Conservation (phyloP, 306 rosid genomes). For the Trichosanthes truncata region DNA sequence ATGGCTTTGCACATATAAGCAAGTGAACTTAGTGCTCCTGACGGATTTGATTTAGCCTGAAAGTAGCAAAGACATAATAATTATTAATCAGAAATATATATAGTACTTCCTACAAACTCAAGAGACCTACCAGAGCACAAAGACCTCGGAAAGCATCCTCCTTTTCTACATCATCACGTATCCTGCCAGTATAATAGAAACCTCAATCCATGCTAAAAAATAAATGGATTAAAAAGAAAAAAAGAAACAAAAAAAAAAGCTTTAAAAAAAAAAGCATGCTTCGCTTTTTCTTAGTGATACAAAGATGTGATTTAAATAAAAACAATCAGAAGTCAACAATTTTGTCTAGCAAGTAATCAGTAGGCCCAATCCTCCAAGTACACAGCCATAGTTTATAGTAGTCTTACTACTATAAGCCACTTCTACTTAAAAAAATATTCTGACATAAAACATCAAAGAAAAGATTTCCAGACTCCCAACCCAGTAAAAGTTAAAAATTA, state of each 20-base stretch:
- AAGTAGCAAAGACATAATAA: constrained; percentile 12
- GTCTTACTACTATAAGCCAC: not conserved
- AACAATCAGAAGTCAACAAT: not conserved
- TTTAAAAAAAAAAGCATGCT: not conserved
- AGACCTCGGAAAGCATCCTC: constrained; percentile 98
- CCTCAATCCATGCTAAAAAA: constrained; percentile 7
- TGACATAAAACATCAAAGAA: not conserved
- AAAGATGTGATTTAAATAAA: not conserved
- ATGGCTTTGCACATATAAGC: constrained; percentile 78
- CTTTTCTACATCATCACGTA: constrained; percentile 91
- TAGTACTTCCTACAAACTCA: not conserved
- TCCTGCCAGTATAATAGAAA: constrained; percentile 45
- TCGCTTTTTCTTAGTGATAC: not conserved
- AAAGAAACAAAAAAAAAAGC: no score
- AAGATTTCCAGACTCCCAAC: no score
- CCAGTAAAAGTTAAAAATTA: not conserved
- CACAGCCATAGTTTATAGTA: not conserved
- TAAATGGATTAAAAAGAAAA: not conserved
- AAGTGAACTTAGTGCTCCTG: constrained; percentile 81
- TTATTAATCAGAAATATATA: not conserved
- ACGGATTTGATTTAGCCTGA: constrained; percentile 91
- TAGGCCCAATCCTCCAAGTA: not conserved
- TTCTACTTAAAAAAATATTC: not conserved
- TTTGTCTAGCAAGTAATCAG: not conserved
- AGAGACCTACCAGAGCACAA: constrained; percentile 75